Evolutionary conservation across 805 yeast species (phyloP).

Genomic region (Teunomyces tritomae): DNA sequence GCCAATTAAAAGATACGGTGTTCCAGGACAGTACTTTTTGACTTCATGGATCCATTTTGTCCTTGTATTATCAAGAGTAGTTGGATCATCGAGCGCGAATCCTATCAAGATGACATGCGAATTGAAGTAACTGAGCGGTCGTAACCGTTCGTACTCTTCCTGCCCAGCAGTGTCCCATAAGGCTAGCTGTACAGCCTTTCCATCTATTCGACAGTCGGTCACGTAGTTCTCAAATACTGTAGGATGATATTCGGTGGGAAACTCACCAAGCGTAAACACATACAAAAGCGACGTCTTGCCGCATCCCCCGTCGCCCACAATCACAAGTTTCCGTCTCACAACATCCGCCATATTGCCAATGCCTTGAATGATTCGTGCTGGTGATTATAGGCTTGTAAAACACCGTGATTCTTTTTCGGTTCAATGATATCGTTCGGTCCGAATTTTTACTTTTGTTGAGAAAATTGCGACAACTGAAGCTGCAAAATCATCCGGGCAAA

Average conservation of each 20-base stretch:
- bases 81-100: slow-evolving; percentile 81
- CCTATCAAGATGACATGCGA: slow-evolving; percentile 86
- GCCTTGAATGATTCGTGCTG: too few species aligned
- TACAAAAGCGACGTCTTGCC: slow-evolving; percentile 90
- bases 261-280: slow-evolving; percentile 89
- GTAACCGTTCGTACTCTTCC: slow-evolving; percentile 87
- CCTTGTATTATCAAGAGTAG: slow-evolving; percentile 78
- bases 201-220: slow-evolving; percentile 91
- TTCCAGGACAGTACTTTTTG: slow-evolving; percentile 71
- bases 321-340: slow-evolving; percentile 66
- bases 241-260: slow-evolving; percentile 90
- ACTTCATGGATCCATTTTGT: slow-evolving; percentile 89
- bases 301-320: slow-evolving; percentile 94
- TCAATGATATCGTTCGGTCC: too few species aligned
- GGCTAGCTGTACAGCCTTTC: slow-evolving; percentile 83
- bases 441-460: too few species aligned
- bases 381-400: too few species aligned
- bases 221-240: slow-evolving; percentile 94
- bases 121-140: slow-evolving; percentile 84
- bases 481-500: too few species aligned
- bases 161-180: slow-evolving; percentile 98
- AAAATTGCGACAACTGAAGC: too few species aligned
- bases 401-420: neutral
- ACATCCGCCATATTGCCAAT: slow-evolving; percentile 25
- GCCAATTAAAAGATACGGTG: slow-evolving; percentile 78